phyloP scores from a whole-genome alignment of 257 asterid genomes.

The Marsdenia floribunda region DNA sequence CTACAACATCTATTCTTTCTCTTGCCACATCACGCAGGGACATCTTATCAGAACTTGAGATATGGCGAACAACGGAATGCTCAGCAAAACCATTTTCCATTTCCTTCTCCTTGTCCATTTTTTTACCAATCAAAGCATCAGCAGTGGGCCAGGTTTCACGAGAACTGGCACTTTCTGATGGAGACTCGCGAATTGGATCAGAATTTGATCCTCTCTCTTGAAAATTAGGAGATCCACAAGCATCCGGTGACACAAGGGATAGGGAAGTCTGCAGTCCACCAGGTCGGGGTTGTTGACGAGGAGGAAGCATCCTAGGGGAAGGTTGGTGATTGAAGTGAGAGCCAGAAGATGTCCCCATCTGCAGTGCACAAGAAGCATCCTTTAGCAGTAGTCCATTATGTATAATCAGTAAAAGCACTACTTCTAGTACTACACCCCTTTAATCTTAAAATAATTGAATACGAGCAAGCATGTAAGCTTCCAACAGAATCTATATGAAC shows the following conservation, averaged over 20 bases:
- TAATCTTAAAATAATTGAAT: background rate
- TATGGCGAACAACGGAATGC: conserved; percentile 64
- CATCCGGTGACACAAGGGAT: conserved; percentile 74
- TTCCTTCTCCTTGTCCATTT: conserved; percentile 60
- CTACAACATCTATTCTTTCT: conserved; percentile 65
- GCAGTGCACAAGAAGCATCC: conserved; percentile 12
- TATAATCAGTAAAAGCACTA: background rate
- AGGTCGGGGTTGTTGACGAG: conserved; percentile 80
- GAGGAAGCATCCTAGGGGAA: conserved; percentile 72
- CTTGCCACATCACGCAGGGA: conserved; percentile 72
- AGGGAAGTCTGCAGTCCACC: conserved; percentile 77
- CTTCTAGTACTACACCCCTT: background rate
- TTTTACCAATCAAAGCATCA: conserved; percentile 58
- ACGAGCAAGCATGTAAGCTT: background rate
- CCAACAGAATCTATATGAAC: background rate
- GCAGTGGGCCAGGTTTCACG: conserved; percentile 91
- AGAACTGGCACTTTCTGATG: conserved; percentile 93
- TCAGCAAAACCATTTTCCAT: conserved; percentile 66
- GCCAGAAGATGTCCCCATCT: conserved; percentile 68
- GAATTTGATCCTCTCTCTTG: conserved; percentile 80
- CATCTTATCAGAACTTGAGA: conserved; percentile 62
- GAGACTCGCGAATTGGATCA: conserved; percentile 77
- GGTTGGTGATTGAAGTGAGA: conserved; percentile 65
- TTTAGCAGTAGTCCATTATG: background rate
- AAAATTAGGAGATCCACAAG: conserved; percentile 69